phyloP scores from a whole-genome alignment of 192 early-diverging fungal genomes.

The Backusella circina region DNA sequence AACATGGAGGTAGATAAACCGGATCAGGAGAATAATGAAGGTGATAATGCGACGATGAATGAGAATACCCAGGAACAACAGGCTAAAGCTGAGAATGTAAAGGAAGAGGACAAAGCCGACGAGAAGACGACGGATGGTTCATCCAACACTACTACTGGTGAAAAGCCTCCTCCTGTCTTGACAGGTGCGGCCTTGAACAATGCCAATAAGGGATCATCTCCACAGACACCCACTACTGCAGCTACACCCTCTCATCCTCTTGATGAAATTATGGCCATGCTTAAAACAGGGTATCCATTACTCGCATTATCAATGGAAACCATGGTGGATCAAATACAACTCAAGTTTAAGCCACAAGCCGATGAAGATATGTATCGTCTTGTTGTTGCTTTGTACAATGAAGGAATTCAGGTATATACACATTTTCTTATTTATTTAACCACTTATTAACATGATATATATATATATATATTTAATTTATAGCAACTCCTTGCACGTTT shows the following conservation, averaged over 20 bases:
- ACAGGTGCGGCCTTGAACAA: not conserved
- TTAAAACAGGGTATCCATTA: constrained; percentile 94
- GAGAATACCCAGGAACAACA: not conserved
- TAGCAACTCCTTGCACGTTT: constrained; percentile 67
- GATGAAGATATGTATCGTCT: constrained; percentile 98
- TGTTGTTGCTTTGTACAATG: constrained; percentile 87
- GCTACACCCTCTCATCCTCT: constrained; percentile 61
- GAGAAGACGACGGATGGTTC: not conserved
- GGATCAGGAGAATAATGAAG: not conserved
- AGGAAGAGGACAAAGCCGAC: not conserved
- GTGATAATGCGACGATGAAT: not conserved
- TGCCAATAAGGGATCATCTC: constrained; percentile 8
- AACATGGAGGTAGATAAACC: not conserved
- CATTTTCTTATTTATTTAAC: not conserved
- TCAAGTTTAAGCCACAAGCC: constrained; percentile 86
- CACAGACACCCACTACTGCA: constrained; percentile 21
- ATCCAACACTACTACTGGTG: not conserved
- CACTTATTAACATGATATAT: too few relatives aligned
- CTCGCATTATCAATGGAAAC: constrained; percentile 95
- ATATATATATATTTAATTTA: constrained; percentile 4
- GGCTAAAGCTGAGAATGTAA: not conserved
- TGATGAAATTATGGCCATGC: constrained; percentile 91
- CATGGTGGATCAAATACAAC: constrained; percentile 97
- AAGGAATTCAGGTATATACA: constrained; percentile 76
- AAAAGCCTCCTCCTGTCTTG: not conserved